These are phyloP conservation scores for Entomophthora muscae DNA, from an alignment of 371 early-diverging fungal genomes.

Conservation along the genomic window DNA sequence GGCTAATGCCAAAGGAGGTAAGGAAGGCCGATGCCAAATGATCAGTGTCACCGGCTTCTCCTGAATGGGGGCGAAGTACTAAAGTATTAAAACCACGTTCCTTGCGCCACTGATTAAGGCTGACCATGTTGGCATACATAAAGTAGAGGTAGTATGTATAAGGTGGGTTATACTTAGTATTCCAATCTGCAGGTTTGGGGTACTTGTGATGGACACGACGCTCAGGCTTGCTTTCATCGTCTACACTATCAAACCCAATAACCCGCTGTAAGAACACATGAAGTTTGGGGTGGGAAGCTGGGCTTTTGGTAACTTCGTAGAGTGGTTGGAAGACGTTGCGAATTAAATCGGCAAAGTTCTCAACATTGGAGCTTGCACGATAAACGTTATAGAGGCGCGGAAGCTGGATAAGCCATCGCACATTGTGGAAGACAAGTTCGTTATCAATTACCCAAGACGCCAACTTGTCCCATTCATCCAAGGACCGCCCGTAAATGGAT, in stretches of 20 bases:
- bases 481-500: conserved; percentile 70
- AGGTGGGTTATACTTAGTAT: conserved; percentile 66
- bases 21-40: conserved; percentile 88
- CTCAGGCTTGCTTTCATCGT: conserved; percentile 93
- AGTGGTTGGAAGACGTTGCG: conserved; percentile 83
- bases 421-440: conserved; percentile 77
- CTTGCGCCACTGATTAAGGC: conserved; percentile 74
- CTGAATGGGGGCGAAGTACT: conserved; percentile 89
- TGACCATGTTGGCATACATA: conserved; percentile 78
- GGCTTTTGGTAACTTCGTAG: conserved; percentile 83
- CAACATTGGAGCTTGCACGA: conserved; percentile 41
- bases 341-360: conserved; percentile 67
- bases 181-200: conserved; percentile 78
- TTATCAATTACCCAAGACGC: conserved; percentile 91
- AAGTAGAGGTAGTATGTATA: conserved; percentile 97
- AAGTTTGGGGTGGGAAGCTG: conserved; percentile 66
- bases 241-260: conserved; percentile 92
- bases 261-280: conserved; percentile 89
- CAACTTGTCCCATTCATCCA: conserved; percentile 84
- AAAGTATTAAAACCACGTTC: conserved; percentile 78
- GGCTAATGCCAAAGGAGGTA: conserved; percentile 79
- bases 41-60: conserved; percentile 97
- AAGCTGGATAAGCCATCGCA: conserved; percentile 93
- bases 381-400: conserved; percentile 92
- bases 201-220: conserved; percentile 63